Evolutionary conservation across 2,329 filamentous ascomycete genomes (phyloP), one percentile per base, ranked within the genome.

Genomic region (Diaporthe citri): DNA sequence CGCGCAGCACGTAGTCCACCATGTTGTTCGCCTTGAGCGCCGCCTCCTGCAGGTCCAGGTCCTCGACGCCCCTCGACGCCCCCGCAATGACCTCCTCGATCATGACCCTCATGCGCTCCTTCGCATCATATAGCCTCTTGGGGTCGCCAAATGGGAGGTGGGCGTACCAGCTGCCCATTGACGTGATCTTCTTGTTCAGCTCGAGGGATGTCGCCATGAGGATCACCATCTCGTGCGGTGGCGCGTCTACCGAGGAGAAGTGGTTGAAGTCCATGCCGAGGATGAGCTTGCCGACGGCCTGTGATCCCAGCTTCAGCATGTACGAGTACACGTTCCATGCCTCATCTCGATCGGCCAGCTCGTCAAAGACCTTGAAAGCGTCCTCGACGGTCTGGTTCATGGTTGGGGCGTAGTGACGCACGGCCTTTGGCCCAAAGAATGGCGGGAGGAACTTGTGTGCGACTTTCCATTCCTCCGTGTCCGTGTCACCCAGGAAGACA

Each of bases 391-490:
- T 88, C 62, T 84, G 80, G 76, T 91, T 89, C 89, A 93, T 92
- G 0, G 85, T 86, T 0, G 90, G 89, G 0, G 89, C 86, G 76
- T 92, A 92, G 77, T 92, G 90, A 0, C 88, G 84, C 6, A 92
- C 89, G 0, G 90, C 90, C 78, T 90, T 91, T 43, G 90, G 90
- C 0, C 87, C 87, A 15, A 92, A 82, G 0, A 89, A 88, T 0
- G 91, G 90, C 0, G 90, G 89, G 0, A 92, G 77, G 80, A 92
- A 93, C 79, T 92, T 93, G 83, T 92, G 91, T 0, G 88, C 86
- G 0, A 86, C 78, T 34, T 81, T 80, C 87, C 87, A 91, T 72
- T 87, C 84, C 22, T 86, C 83, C 0, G 86, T 87, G 28, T 89
- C 84, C 0, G 88, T 90, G 77, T 90, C 88, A 76, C 85, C 84